Evolutionary conservation across 2,329 filamentous ascomycete genomes (phyloP).

Genomic region (Paecilomyces formosus): DNA sequence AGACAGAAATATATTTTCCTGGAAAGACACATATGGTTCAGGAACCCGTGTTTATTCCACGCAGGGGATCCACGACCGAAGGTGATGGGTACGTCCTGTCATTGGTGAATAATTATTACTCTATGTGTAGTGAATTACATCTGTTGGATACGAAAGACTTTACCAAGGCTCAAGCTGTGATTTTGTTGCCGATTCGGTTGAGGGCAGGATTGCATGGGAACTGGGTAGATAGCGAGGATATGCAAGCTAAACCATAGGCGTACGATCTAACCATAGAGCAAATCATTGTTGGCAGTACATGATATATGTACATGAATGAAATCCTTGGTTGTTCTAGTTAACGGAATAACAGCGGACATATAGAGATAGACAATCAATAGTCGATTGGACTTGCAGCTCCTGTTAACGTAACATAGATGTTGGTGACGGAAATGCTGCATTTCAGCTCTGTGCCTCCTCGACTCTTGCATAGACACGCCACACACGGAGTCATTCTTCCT

Average conservation of each 20-base stretch:
- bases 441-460: not conserved
- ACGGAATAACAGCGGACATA: not conserved
- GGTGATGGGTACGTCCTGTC: conserved; percentile 16
- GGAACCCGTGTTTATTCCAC: conserved; percentile 18
- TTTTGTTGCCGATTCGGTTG: conserved; percentile 2
- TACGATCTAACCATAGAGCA: not conserved
- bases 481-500: no score
- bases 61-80: conserved; percentile 1
- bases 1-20: conserved; percentile 38
- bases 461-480: not conserved
- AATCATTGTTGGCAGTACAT: not conserved
- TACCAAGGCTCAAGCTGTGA: not conserved
- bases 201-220: conserved; percentile 3
- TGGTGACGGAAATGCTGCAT: not conserved
- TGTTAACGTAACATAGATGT: not conserved
- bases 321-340: not conserved
- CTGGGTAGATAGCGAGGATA: not conserved
- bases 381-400: not conserved
- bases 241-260: no score
- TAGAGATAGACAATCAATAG: not conserved
- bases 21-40: conserved; percentile 31
- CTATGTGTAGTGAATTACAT: conserved; percentile 16
- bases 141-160: conserved; percentile 7
- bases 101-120: conserved; percentile 15
- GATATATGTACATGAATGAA: not conserved